Evolutionary conservation across 2,329 filamentous ascomycete species (phyloP), one percentile per base, ranked within the genome.

Genomic region (Dactylella cylindrospora): DNA sequence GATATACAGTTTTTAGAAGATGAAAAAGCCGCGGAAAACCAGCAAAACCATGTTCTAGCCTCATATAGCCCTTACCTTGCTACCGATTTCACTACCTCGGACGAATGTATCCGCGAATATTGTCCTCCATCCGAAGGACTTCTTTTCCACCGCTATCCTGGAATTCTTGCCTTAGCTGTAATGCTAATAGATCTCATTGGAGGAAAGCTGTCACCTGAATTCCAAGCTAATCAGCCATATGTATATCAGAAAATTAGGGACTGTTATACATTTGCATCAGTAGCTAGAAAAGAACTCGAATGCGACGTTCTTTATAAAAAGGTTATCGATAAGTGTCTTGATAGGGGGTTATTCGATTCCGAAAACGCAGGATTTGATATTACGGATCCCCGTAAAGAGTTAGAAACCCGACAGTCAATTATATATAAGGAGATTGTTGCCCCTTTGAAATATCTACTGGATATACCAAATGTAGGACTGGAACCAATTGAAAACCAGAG

Each of bases 1-100:
- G 35, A 61, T 23, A 61, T 61, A 7, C 55, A 61, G n/a, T 61
- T 61, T 9, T n/a, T 61, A 4, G 28, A 61, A 38, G 55, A 61
- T 8, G 22, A 53, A 17, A n/a, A 26, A 12, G 19, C 55, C 7
- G 19, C 8, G 9, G 28, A 13, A 7, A 40, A 43, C n/a, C 13
- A 35, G 13, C 13, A 26, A 25, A 22, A 22, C n/a, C n/a, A 12
- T 5, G 2, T 20, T n/a, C 13, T 47, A 8, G 39, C 47, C 2
- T 33, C 41, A 2, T 61, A 53, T 10, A 61, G 35, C 29, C 55
- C 47, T 13, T 61, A 61, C 23, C 53, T 49, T 17, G n/a, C 52
- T 12, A 36, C 55, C 7, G 33, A 49, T n/a, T 61, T 61, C n/a
- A 33, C 12, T 5, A 40, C 25, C 7, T 26, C 31, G 8, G 31